Conservation (phyloP, 345 rosid species). For the Erysimum cheiranthoides region DNA sequence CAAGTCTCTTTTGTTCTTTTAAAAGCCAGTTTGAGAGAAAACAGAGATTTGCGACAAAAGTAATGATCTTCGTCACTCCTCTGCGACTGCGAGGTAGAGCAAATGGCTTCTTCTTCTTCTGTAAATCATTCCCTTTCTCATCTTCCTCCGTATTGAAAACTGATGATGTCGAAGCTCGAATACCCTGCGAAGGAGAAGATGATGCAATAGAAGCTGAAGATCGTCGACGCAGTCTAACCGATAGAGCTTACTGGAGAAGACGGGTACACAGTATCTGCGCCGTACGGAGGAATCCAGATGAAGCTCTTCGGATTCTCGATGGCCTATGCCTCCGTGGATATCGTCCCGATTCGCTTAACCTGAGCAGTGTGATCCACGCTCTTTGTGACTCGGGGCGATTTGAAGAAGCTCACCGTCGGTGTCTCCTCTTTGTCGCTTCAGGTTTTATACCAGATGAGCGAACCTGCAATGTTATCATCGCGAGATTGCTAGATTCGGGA, state of each 20-base stretch:
- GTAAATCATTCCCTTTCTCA: conserved; percentile 24
- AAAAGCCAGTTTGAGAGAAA: conserved; percentile 4
- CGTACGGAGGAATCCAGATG: conserved; percentile 50
- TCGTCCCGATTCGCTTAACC: conserved; percentile 63
- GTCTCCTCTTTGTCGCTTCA: conserved; percentile 54
- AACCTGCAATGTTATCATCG: conserved; percentile 70
- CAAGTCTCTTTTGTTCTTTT: neutral
- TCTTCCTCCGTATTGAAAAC: neutral
- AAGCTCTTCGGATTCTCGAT: conserved; percentile 59
- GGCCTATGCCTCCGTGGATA: conserved; percentile 59
- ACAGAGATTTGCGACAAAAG: neutral
- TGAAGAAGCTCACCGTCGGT: conserved; percentile 67
- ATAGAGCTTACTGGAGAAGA: conserved; percentile 62
- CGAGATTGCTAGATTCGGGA: conserved; percentile 67
- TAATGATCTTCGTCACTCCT: conserved; percentile 35
- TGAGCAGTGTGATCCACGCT: conserved; percentile 71
- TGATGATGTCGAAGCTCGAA: conserved; percentile 8
- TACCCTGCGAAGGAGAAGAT: conserved; percentile 23
- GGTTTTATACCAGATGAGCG: conserved; percentile 69
- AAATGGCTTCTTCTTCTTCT: conserved; percentile 39
- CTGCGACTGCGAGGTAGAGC: conserved; percentile 9
- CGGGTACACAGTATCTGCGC: conserved; percentile 64
- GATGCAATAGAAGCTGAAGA: conserved; percentile 41
- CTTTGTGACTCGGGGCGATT: conserved; percentile 69
- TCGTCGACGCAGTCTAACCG: conserved; percentile 48